Conservation (phyloP, 352 stramenopile species). For the Peronospora farinosa region DNA sequence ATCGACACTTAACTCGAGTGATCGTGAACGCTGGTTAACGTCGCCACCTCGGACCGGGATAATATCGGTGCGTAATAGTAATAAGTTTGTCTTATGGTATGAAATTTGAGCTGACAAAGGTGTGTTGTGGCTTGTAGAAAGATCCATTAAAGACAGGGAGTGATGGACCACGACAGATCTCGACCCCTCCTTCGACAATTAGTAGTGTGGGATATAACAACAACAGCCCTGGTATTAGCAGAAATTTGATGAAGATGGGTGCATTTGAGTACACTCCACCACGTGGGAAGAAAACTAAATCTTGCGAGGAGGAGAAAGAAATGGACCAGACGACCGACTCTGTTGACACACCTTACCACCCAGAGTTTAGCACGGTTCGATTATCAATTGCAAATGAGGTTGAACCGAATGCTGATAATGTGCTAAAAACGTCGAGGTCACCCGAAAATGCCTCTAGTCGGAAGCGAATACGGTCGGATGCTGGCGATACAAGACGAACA, state of each 20-base stretch:
- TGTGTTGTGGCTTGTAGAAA: constrained; percentile 8
- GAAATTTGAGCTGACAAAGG: background rate
- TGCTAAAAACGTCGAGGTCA: constrained; percentile 8
- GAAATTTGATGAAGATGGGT: constrained; percentile 77
- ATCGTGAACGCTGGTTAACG: constrained; percentile 44
- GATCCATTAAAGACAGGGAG: constrained; percentile 15
- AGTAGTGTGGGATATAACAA: constrained; percentile 63
- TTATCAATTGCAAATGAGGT: constrained; percentile 22
- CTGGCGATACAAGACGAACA: constrained; percentile 15
- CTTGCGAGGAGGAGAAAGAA: constrained; percentile 15
- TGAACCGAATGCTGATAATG: constrained; percentile 5
- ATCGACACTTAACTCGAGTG: constrained; percentile 45
- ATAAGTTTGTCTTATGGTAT: background rate
- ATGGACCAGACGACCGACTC: constrained; percentile 27
- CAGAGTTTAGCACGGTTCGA: constrained; percentile 50
- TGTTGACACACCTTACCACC: constrained; percentile 40
- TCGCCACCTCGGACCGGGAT: constrained; percentile 48
- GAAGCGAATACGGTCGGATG: constrained; percentile 45
- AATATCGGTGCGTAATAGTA: constrained; percentile 32
- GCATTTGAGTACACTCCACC: constrained; percentile 72
- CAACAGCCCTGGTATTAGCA: constrained; percentile 59
- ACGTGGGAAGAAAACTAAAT: constrained; percentile 24
- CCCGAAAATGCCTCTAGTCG: constrained; percentile 25
- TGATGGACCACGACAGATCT: constrained; percentile 22
- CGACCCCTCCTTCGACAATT: constrained; percentile 59